Evolutionary conservation across 2,329 filamentous ascomycete species (phyloP), one percentile per base, ranked within the genome.

Genomic region (Fusarium incarnatum): DNA sequence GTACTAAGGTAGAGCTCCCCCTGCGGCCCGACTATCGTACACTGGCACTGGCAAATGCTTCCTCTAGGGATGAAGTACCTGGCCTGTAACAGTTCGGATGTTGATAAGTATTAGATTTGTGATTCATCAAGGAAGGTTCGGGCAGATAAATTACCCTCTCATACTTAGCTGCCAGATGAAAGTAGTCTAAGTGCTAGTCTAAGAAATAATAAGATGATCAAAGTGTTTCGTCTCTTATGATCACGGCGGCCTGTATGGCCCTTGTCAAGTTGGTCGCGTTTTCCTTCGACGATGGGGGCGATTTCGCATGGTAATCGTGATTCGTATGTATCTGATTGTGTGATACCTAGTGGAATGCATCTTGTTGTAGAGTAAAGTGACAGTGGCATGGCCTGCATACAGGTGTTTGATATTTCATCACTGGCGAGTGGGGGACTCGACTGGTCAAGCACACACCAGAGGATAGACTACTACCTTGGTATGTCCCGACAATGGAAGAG

Each of bases 351-450:
- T 18, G 32, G 4, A 18, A 37, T 18, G 3, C 10, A 37, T n/a
- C 34, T 10, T 32, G 15, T 44, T 47, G 47, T 27, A 10, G 22
- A 30, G n/a, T 20, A 44, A 60, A 32, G 7, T 8, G 42, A 8
- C 61, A 53, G 60, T 54, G 63, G 40, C 37, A 40, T 48, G 37
- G 22, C 7, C 32, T 25, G 34, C 41, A n/a, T 44, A 8, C 30
- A 60, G 5, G 23, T 22, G 13, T 54, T 23, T 32, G n/a, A 41
- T 54, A 40, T 49, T 30, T 25, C 61, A 60, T 46, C 61, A 66
- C 63, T 54, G 47, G 20, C 48, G 22, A 25, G 25, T 66, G 61
- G 62, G 30, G 37, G n/a, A n/a, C 20, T 44, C 16, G 16, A 16
- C 16, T 15, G 22, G 8, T 1, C 37, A 49, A 16, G 16, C 15